Conservation (phyloP, 1,284 basidiomycete genomes). For the Naganishia sp. region DNA sequence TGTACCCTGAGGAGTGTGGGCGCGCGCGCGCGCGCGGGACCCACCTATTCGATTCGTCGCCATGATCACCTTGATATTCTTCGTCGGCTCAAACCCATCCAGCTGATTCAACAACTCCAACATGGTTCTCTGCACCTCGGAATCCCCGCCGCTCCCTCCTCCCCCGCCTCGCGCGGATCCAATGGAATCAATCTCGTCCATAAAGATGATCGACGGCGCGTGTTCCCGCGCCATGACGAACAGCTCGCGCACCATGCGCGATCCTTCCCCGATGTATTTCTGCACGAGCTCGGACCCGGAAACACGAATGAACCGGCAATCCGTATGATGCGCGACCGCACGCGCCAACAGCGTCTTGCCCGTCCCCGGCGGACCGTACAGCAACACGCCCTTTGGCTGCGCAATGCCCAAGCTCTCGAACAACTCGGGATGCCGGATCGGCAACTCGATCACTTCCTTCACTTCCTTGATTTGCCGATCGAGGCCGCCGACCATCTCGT, state of each 20-base stretch:
- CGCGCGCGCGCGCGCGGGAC: too few relatives aligned
- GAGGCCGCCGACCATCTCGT: conserved; percentile 98
- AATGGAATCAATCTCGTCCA: conserved; percentile 99
- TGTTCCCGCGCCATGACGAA: conserved; percentile 99
- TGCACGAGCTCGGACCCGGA: conserved; percentile 94
- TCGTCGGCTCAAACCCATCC: conserved; percentile 95
- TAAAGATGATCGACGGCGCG: conserved; percentile 99
- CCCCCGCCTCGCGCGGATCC: conserved; percentile 90
- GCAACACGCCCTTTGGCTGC: conserved; percentile 93
- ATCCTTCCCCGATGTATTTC: conserved; percentile 98
- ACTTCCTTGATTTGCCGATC: conserved; percentile 99
- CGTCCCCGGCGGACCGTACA: conserved; percentile 96
- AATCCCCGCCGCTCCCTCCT: conserved; percentile 85
- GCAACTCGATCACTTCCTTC: conserved; percentile 97
- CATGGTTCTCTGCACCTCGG: conserved; percentile 98
- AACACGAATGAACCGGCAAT: conserved; percentile 97
- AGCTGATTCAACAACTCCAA: conserved; percentile 94
- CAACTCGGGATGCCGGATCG: conserved; percentile 96
- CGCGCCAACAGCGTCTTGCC: conserved; percentile 92
- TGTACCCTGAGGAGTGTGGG: too few relatives aligned
- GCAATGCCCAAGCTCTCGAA: conserved; percentile 96
- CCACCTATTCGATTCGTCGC: conserved; percentile 93
- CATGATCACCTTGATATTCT: conserved; percentile 99
- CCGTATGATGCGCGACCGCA: conserved; percentile 96
- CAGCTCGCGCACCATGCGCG: conserved; percentile 92